Base-by-base conservation (phyloP, 768 basidiomycete species). In the Amanita muscaria region DNA sequence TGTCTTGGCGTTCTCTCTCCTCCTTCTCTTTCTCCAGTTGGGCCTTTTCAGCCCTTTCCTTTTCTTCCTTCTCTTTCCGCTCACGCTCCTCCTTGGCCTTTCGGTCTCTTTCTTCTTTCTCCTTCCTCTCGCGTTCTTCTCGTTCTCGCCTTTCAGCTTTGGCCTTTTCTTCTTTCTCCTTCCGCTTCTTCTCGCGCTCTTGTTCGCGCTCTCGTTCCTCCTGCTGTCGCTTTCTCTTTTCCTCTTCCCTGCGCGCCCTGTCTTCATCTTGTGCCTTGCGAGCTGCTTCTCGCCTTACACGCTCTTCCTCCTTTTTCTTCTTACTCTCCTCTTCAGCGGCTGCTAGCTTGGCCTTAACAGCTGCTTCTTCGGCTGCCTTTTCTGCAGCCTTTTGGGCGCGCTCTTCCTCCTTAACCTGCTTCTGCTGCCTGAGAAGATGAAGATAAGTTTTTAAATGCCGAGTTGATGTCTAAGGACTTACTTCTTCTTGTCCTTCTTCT, bases 401-500 rank as follows among this genome's bases (percentile, higher is more conserved):
- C 63, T 93, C 92, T 59, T 90, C 88, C 50, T 98, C 96, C 59
- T 94, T 94, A 33, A 83, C 87, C 52, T 77, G 70, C 64, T 94
- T 96, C 68, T 96, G 92, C 61, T 77, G 79, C 67, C 93, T 97
- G 53, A 19, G 24, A 21, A 18, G n/a, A 46, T 24, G 37, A 21
- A 19, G 48, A 48, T 24, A 49, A 36, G 27, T 29, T 29, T 29
- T 29, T 29, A 6, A 29, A 29, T 29, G 27, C 27, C n/a, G n/a
- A n/a, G n/a, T n/a, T n/a, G n/a, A n/a, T n/a, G 12, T 29, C 19
- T 48, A 29, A 46, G 25, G 19, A 58, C 70, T 43, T 8, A 94
- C 92, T 71, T 82, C 62, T 73, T 73, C 76, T 91, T 92, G 72
- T 97, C 97, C 64, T 97, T 96, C 74, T 97, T 99, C 76, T 96